Evolutionary conservation across 768 basidiomycete genomes (phyloP), one percentile per base, ranked within the genome.

Genomic region (Pisolithus sp.): DNA sequence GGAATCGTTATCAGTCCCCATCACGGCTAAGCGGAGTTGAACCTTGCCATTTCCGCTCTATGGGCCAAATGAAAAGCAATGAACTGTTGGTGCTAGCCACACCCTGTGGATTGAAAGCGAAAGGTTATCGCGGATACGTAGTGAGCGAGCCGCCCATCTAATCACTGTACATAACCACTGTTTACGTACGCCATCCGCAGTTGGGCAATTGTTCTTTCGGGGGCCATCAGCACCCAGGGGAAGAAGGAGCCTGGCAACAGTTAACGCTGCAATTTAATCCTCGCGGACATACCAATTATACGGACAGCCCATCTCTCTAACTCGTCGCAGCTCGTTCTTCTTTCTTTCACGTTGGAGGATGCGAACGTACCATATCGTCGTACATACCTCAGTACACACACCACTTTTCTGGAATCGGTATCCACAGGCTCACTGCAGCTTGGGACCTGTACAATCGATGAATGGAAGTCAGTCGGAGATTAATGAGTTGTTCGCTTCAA

Each of bases 91-190:
- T 55, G 46, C 20, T 41, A 51, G 36, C 38, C 57, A 55, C 31
- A 59, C 30, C 46, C 30, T 36, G 46, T 65, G 61, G 59, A 65
- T 68, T 60, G 62, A 59, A 61, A 12, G 40, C 30, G 23, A 39
- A 43, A 48, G 21, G 28, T 12, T 54, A 58, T 51, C 60, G 53
- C 50, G 50, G 48, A 49, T 37, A 30, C 26, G 26, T 26, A 21
- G 42, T 50, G 55, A 24, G 46, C 39, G 40, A 60, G 52, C 44
- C 58, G 58, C 58, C 57, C 59, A 61, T 63, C 57, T 56, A 57
- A 54, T 53, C 57, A 47, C 36, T 43, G 55, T 49, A 40, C 53
- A 49, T 44, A 28, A 59, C n/a, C 57, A 64, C 66, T 36, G 53
- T 59, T 67, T 61, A 68, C 57, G 57, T 53, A 66, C 51, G 46